Base-by-base conservation (phyloP, 2,329 filamentous ascomycete species). In the Alternaria conjuncta region DNA sequence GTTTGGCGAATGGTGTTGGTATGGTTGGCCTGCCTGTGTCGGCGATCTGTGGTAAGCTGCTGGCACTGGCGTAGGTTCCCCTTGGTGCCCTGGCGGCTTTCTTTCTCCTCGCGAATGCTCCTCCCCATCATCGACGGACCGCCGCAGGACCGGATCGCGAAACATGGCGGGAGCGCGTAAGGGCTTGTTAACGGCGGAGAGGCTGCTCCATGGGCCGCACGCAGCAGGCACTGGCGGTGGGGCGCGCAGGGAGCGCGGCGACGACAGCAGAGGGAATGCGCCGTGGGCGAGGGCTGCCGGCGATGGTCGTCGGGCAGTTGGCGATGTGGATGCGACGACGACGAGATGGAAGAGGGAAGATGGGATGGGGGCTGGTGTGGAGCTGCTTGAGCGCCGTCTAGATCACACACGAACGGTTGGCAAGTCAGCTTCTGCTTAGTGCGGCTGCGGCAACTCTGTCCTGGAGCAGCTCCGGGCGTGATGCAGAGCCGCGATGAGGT, bases 31-130 rank as follows among this genome's bases (percentile, higher is more conserved):
- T 70, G 77, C 74, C 70, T 79, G 77, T 70, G 74, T 73, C 61
- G 78, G 76, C 70, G 78, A 79, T 72, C 61, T 68, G 65, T 73
- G 71, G 75, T 78, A 78, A 73, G 77, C 73, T 75, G 71, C 72
- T 75, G 72, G 70, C 67, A 58, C 72, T 75, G 72, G 70, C 67
- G 61, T 57, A 62, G 64, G 65, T 63, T 71, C 71, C 72, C 73
- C 74, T 72, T 70, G 73, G 72, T 77, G 72, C 72, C 72, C 74
- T 76, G 71, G 68, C 72, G 65, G 68, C 72, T 73, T 76, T 70
- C 73, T 76, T 67, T 78, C 75, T 58, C 63, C 64, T 75, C 68
- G 69, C 73, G 69, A 68, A 51, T 61, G 65, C 64, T 67, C 68
- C 57, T 73, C 68, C 65, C 73, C 72, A 59, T 78, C 73, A 61